phyloP scores from a whole-genome alignment of 306 rosid genomes.

The Gastrolobium villosum region DNA sequence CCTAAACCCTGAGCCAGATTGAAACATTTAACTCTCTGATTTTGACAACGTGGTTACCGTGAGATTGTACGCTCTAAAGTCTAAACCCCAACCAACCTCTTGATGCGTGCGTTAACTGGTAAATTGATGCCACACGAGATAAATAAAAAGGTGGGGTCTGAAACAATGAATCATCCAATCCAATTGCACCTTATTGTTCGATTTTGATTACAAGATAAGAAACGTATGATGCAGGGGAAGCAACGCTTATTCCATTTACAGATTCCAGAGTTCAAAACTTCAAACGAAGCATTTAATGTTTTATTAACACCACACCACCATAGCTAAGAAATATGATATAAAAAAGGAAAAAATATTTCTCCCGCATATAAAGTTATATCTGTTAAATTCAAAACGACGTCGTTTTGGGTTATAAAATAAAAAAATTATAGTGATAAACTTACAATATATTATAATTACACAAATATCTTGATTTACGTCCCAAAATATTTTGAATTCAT shows the following conservation, averaged over 20 bases:
- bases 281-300: too few relatives aligned
- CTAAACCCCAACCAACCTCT: not conserved
- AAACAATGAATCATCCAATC: not conserved
- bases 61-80: not conserved
- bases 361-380: too few relatives aligned
- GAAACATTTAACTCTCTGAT: constrained; percentile 20
- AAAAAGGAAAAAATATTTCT: too few relatives aligned
- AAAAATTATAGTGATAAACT: too few relatives aligned
- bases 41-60: not conserved
- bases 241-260: not conserved
- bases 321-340: too few relatives aligned
- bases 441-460: too few relatives aligned
- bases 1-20: not conserved
- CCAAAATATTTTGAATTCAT: too few relatives aligned
- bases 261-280: not conserved
- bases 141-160: not conserved
- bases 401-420: too few relatives aligned
- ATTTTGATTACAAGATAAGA: not conserved
- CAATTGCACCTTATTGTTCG: not conserved
- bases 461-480: too few relatives aligned
- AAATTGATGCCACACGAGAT: not conserved
- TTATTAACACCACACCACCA: too few relatives aligned
- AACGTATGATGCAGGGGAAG: not conserved
- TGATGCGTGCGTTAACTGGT: not conserved
- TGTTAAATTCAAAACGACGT: too few relatives aligned